Base-by-base conservation (phyloP, 2,329 filamentous ascomycete genomes). In the Ambrosiella beaveri region DNA sequence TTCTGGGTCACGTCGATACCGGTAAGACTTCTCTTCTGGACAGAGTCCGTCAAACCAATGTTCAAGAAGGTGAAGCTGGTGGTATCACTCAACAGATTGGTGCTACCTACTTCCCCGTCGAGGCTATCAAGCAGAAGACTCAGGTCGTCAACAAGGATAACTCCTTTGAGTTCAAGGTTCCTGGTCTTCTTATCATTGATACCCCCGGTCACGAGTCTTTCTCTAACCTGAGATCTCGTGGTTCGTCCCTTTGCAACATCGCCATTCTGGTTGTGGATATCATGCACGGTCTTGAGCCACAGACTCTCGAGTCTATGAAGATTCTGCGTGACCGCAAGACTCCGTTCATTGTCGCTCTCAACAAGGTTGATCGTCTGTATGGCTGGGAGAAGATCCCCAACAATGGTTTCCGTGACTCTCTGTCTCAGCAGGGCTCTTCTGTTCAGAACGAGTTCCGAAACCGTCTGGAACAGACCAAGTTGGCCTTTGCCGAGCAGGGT, bases 181-280 rank as follows among this genome's bases (percentile, higher is more conserved):
- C 93, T 50, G 93, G 93, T 79, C 81, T 98, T 58, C 75, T 98
- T 64, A 83, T 98, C 67, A 98, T 98, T 67, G 93, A 98, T 73
- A 98, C 93, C 0, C 94, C 93, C 66, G 93, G 93, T 75, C 93
- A 98, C 89, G 93, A 98, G 81, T 98, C 93, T 67, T 98, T 98
- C 81, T 95, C 91, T 63, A 98, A 98, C 73, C 74, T 98, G 63
- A 86, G 94, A 67, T 96, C 91, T 64, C 84, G 94, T 74, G 93
- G 93, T 73, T 97, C 93, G 45, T 97, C 90, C 12, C 86, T 98
- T 60, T 98, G 94, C 73, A 98, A 98, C 76, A 98, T 98, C 73
- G 93, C 93, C 65, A 98, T 98, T 69, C 76, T 98, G 64, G 94
- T 98, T 47, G 91, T 98, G 65, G 93, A 98, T 75, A 98, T 98